Evolutionary conservation across 805 yeast genomes (phyloP), one percentile per base, ranked within the genome.

Genomic region (Ogataea chonburiensis): DNA sequence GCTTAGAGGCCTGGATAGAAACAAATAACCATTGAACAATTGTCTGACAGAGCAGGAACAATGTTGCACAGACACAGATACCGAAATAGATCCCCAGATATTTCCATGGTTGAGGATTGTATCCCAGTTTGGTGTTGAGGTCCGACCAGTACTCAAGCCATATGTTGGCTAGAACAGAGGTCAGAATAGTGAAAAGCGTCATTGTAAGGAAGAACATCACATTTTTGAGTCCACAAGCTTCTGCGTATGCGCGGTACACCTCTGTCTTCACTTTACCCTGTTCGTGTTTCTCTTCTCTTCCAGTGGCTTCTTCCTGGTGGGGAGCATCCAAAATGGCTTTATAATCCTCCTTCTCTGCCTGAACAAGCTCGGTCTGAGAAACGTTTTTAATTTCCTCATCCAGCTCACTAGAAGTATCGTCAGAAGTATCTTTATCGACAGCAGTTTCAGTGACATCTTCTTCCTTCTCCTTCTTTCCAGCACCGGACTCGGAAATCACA

Each of bases 91-190:
- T 68, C 13, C 83, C 81, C 47, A 93, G 67, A 52, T 88, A 93
- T 52, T 63, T 75, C 36, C 66, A 66, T n/a, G 84, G 77, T 41
- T 78, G 58, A 2, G 95, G 95, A 57, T 91, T 91, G 38, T 63
- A 64, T 17, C 88, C 91, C 24, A 63, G 56, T 28, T 60, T 64
- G 3, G 89, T 72, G 56, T 91, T 93, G 15, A 83, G 76, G 58
- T 93, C 99, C 9, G 98, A 86, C 98, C 98, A 93, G 60, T 86
- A 86, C 60, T 93, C 93, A 53, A 93, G 75, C 99, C 99, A 93
- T 36, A 91, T 75, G 56, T 81, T 88, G 23, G 88, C 79, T 28
- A 66, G 64, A 33, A 86, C 91, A 39, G 79, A 72, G 32, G 79
- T 53, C 8, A 71, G 56, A 73, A 77, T 82, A 0, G 86, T 71